These are phyloP conservation scores for Suillus spraguei DNA, from an alignment of 768 basidiomycete genomes.

Conservation along the genomic window DNA sequence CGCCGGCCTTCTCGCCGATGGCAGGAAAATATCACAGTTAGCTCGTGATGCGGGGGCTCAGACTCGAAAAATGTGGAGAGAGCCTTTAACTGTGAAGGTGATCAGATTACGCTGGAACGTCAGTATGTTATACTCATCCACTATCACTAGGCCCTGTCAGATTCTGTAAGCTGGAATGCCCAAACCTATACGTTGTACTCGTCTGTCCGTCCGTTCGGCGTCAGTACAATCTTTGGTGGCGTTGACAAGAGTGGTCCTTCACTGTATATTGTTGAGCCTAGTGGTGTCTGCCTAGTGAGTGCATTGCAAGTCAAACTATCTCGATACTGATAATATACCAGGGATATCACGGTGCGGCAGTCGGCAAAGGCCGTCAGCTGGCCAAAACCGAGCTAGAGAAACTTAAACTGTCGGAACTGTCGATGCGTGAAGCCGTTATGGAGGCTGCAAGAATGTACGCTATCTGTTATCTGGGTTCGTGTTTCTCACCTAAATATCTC, in stretches of 20 bases:
- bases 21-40: constrained; percentile 81
- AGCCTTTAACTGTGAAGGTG: constrained; percentile 81
- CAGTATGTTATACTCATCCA: constrained; percentile 10
- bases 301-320: background rate
- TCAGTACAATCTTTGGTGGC: constrained; percentile 88
- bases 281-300: constrained; percentile 86
- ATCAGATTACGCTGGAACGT: constrained; percentile 31
- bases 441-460: constrained; percentile 96
- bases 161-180: constrained; percentile 85
- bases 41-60: constrained; percentile 83
- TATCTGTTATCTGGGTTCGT: background rate
- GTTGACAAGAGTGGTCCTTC: constrained; percentile 88
- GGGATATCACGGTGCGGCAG: constrained; percentile 97
- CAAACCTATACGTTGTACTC: constrained; percentile 98
- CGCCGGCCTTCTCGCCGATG: constrained; percentile 92
- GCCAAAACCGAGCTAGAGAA: constrained; percentile 99
- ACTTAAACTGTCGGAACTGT: constrained; percentile 80
- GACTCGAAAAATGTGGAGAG: constrained; percentile 72
- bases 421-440: constrained; percentile 81
- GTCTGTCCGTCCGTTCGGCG: constrained; percentile 95
- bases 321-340: constrained; percentile 29
- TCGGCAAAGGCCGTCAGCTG: constrained; percentile 96
- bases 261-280: constrained; percentile 92
- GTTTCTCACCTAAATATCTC: constrained; percentile 8
- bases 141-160: constrained; percentile 52